Base-by-base conservation (phyloP, 768 basidiomycete genomes). In the Pulveroboletus sp. region DNA sequence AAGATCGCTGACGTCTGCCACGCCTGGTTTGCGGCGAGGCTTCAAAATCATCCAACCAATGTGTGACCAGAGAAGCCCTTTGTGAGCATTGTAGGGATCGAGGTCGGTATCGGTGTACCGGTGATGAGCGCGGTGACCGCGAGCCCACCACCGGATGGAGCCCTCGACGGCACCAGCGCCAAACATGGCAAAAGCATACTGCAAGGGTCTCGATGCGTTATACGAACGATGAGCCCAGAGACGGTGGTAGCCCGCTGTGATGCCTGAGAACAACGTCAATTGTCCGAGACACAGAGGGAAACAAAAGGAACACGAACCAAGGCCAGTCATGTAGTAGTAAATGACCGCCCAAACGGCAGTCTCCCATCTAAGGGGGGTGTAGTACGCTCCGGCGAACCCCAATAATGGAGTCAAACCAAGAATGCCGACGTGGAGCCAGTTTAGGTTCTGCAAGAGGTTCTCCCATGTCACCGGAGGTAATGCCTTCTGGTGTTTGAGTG, bases 101-200 rank as follows among this genome's bases (percentile, higher is more conserved):
- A 97, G 86, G 48, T 93, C 90, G 62, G 93, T 97, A 71, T 95
- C 93, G 58, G 93, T 97, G 74, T 96, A 95, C 38, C 93, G 82
- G 65, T 96, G 94, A 69, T 96, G 94, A 3, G 95, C 95, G 52
- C 95, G 89, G 76, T 99, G 96, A 42, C 94, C 94, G 46, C 96
- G 82, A 18, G 86, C 86, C 96, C 96, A 98, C 96, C 96, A 98
- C 69, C 91, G 89, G 73, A 99, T 95, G 18, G 94, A 96, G 8
- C 95, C 95, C 65, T 99, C 82, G 41, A 95, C 87, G 5, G 95
- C 94, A 42, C 96, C 95, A 2, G 92, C 85, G 43, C 95, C 96
- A 9, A 83, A 78, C 17, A 88, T 61, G 24, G 93, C 90, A 42
- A 97, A 81, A 56, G 80, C 71, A 64, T 92, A 96, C 66, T 97